A percentile compares a stretch with the other conserved stretches of the same genome.
Evolutionary conservation across 164 flowering plant genomes (phyloP).

Genomic region (Nymphaea thermarum): DNA sequence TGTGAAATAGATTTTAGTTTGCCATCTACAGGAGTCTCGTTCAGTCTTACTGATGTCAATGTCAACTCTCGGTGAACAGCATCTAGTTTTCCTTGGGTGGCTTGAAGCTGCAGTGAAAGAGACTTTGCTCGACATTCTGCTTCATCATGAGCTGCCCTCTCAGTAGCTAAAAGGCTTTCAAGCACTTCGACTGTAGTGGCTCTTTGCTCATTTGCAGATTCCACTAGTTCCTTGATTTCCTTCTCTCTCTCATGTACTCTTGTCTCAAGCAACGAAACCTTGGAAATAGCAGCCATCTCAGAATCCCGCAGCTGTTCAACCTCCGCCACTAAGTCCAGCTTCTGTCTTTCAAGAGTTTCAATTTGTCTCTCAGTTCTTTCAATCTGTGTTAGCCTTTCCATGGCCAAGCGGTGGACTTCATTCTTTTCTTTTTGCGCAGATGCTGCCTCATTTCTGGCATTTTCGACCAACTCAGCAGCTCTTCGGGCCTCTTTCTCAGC

Average conservation of each 20-base stretch:
- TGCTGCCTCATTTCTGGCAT: slow-evolving; percentile 68
- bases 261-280: slow-evolving; percentile 51
- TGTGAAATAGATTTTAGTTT: slow-evolving; percentile 70
- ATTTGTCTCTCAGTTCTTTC: slow-evolving; percentile 76
- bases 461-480: slow-evolving; percentile 81
- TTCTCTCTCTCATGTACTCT: slow-evolving; percentile 81
- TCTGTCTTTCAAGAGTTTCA: slow-evolving; percentile 64
- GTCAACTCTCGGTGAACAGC: slow-evolving; percentile 56
- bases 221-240: slow-evolving; percentile 64
- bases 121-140: slow-evolving; percentile 75
- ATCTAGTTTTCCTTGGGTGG: slow-evolving; percentile 80
- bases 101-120: slow-evolving; percentile 70
- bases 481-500: slow-evolving; percentile 82
- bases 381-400: slow-evolving; percentile 70
- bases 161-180: slow-evolving; percentile 56
- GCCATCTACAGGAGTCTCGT: slow-evolving; percentile 68
- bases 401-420: slow-evolving; percentile 57
- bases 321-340: slow-evolving; percentile 38
- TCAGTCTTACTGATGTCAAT: slow-evolving; percentile 51
- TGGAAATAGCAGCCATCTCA: slow-evolving; percentile 62
- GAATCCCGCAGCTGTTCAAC: slow-evolving; percentile 37
- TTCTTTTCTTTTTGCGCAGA: slow-evolving; percentile 61
- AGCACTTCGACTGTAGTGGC: slow-evolving; percentile 67
- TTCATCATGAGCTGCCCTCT: slow-evolving; percentile 66
- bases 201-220: slow-evolving; percentile 76